Percentiles rank a stretch among this genome's conserved stretches.
phyloP scores from a whole-genome alignment of 768 basidiomycete genomes.

The Leucosporidium creatinivorum region DNA sequence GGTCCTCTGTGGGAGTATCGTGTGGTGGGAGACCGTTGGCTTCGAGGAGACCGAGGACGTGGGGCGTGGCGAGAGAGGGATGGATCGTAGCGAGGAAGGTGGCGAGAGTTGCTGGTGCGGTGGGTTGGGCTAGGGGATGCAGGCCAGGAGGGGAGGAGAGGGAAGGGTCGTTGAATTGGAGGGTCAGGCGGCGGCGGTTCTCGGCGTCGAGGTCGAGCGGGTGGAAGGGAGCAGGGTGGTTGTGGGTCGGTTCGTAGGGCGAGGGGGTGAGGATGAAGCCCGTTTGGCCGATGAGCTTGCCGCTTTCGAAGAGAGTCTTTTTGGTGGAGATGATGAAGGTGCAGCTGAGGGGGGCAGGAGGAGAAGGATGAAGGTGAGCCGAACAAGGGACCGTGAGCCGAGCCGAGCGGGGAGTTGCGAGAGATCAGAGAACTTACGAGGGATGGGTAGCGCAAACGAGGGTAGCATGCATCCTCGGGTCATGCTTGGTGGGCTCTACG shows the following conservation, averaged over 20 bases:
- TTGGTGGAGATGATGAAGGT: constrained; percentile 7
- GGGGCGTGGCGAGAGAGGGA: no score
- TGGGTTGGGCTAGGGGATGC: no score
- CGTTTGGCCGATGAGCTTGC: not conserved
- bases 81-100: no score
- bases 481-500: no score
- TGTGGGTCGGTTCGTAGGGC: constrained; percentile 4
- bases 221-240: constrained; percentile 13
- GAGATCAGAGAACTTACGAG: no score
- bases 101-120: no score
- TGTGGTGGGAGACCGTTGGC: no score
- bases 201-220: constrained; percentile 15
- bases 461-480: not conserved
- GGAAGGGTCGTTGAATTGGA: constrained; percentile 1
- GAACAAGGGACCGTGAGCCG: no score
- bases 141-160: constrained; percentile 13
- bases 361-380: not conserved
- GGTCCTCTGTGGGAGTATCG: no score
- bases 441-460: not conserved
- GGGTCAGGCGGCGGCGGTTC: not conserved
- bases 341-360: not conserved
- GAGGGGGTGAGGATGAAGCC: constrained; percentile 2
- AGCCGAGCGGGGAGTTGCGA: no score
- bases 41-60: no score
- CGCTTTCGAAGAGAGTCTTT: not conserved